phyloP scores from a whole-genome alignment of 2,329 filamentous ascomycete genomes.

The Cordyceps cicadae region DNA sequence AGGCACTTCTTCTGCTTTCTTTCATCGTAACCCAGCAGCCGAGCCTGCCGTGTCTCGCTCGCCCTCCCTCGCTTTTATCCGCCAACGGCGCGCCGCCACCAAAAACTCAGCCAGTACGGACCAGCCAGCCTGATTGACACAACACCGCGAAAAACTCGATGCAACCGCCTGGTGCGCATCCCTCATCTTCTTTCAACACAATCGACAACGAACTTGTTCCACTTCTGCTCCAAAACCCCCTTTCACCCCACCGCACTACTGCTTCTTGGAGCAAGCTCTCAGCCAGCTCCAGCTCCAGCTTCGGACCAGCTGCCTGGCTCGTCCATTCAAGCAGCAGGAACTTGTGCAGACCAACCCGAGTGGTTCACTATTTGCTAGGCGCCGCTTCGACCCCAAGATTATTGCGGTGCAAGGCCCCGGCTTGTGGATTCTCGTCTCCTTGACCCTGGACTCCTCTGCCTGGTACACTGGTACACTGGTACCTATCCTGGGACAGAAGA shows the following conservation, averaged over 20 bases:
- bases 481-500: not conserved
- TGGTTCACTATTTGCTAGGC: not conserved
- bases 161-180: not conserved
- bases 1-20: not conserved
- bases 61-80: not conserved
- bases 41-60: not conserved
- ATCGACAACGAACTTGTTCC: not conserved
- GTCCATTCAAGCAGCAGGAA: not conserved
- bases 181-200: not conserved
- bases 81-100: not conserved
- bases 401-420: not conserved
- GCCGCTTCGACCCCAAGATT: not conserved
- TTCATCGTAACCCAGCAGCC: not conserved
- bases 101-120: not conserved
- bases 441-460: not conserved
- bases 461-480: not conserved
- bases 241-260: conserved; percentile 9
- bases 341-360: not conserved
- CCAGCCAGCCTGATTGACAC: not conserved
- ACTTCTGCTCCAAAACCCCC: conserved; percentile 8
- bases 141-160: not conserved
- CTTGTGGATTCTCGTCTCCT: not conserved
- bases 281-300: not conserved
- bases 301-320: conserved; percentile 5
- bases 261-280: conserved; percentile 7